Base-by-base conservation (phyloP, 106 monocot species). In the Apostasia shenzhenica region DNA sequence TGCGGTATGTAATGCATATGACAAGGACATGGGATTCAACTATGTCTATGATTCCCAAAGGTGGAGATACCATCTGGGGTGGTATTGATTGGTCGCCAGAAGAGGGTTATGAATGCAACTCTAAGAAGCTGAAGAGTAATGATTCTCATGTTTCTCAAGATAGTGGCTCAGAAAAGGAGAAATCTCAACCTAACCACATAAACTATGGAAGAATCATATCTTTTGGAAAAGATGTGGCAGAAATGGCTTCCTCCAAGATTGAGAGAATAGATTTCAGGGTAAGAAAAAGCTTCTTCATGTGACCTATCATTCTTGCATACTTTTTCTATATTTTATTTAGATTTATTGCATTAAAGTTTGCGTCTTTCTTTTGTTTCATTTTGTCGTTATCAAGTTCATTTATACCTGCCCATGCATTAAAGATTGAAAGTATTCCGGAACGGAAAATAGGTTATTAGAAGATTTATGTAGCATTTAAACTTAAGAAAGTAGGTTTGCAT, bases 21-120 rank as follows among this genome's bases (percentile, higher is more conserved):
- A 99, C 83, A 53, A 90, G 99, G 40, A 99, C 99, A 41, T 99
- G 99, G 99, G 99, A 99, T 80, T 84, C 99, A 74, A 93, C 93
- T 9, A 93, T 99, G 90, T 99, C 99, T 41, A 93, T 99, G 99
- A 82, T 99, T 77, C 93, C 93, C 37, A 99, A 93, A 85, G 99
- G 99, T 55, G 99, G 99, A 43, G 90, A 93, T 48, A 93, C 99
- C 10, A 99, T 99, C 47, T 99, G 99, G 99, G 99, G 99, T 79
- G 81, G 81, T 72, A 41, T 93, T 48, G 93, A 99, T 68, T 93
- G 85, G 90, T 77, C 93, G 43, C 93, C 99, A 39, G 99, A 99
- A 84, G 93, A 93, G 26, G 83, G 76, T 14, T 83, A 81, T 75
- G 61, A 68, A 1, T 99, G 93, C 67, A 73, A 0, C n/a, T 42